Conservation (phyloP, 2,329 filamentous ascomycete genomes). For the Calonectria pseudoturangicola region DNA sequence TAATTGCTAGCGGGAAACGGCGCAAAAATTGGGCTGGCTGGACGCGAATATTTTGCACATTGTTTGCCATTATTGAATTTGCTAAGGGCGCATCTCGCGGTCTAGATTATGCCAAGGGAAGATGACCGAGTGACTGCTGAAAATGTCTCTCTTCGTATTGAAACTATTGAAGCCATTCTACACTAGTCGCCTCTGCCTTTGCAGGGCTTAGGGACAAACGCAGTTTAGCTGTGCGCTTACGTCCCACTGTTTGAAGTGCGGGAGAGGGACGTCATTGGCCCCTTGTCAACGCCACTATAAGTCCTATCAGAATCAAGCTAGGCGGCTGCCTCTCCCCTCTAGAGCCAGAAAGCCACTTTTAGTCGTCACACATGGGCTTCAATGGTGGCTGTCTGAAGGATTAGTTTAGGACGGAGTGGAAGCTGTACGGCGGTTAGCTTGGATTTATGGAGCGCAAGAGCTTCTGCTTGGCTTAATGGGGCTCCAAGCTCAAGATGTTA, state of each 20-base stretch:
- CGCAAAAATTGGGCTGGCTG: not conserved
- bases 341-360: not conserved
- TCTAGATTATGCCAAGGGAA: not conserved
- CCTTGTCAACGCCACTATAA: slow-evolving; percentile 6
- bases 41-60: not conserved
- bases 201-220: not conserved
- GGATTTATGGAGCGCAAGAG: not conserved
- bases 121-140: not conserved
- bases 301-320: slow-evolving; percentile 2
- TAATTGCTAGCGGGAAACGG: not conserved
- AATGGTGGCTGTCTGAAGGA: slow-evolving; percentile 19
- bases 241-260: not conserved
- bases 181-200: slow-evolving; percentile 9
- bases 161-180: slow-evolving; percentile 25
- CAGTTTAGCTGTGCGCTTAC: not conserved
- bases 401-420: not conserved
- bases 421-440: not conserved
- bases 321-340: slow-evolving; percentile 8
- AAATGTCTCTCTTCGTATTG: not conserved
- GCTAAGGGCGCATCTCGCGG: not conserved
- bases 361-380: not conserved
- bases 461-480: not conserved
- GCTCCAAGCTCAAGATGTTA: too few relatives aligned
- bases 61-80: not conserved
- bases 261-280: not conserved